Percentiles rank a stretch among this genome's conserved stretches.
phyloP scores from a whole-genome alignment of 177 flowering plant genomes.

The Vitis hybrid region DNA sequence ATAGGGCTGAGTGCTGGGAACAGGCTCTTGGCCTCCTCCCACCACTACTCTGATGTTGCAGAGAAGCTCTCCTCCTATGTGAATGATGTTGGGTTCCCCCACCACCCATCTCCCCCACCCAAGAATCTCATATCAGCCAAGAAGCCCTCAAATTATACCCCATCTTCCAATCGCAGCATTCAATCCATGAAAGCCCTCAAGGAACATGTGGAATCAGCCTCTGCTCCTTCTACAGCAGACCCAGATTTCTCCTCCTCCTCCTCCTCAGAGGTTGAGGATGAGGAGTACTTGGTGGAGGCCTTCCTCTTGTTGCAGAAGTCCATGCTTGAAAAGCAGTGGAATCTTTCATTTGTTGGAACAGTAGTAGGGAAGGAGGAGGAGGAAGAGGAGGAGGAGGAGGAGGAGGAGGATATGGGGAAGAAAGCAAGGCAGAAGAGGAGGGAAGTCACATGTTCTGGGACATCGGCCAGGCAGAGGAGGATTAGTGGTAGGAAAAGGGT shows the following conservation, averaged over 20 bases:
- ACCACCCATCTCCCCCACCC: conserved; percentile 29
- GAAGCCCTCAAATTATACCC: conserved; percentile 41
- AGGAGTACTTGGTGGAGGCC: conserved; percentile 61
- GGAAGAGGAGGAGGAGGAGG: no score
- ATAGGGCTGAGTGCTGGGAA: conserved; percentile 78
- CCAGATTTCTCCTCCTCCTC: conserved; percentile 17
- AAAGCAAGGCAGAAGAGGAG: conserved; percentile 25
- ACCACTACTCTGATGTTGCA: conserved; percentile 51
- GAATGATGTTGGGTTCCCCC: conserved; percentile 40
- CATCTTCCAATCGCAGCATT: conserved; percentile 34
- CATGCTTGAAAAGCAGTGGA: conserved; percentile 93
- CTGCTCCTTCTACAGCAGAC: conserved; percentile 33
- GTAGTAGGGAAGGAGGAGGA: background rate
- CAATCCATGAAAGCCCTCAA: conserved; percentile 60
- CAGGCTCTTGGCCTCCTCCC: conserved; percentile 70
- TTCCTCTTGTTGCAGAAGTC: conserved; percentile 86
- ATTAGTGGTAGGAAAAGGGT: conserved; percentile 18
- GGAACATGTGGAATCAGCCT: conserved; percentile 46
- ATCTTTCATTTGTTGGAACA: conserved; percentile 58
- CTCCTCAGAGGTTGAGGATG: background rate
- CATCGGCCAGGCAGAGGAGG: conserved; percentile 80
- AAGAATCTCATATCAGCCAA: conserved; percentile 43
- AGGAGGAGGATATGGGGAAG: no score
- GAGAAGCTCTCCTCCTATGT: conserved; percentile 51
- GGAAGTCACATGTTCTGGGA: conserved; percentile 64